Base-by-base conservation (phyloP, 2,329 filamentous ascomycete genomes). In the Colletotrichum sp. region DNA sequence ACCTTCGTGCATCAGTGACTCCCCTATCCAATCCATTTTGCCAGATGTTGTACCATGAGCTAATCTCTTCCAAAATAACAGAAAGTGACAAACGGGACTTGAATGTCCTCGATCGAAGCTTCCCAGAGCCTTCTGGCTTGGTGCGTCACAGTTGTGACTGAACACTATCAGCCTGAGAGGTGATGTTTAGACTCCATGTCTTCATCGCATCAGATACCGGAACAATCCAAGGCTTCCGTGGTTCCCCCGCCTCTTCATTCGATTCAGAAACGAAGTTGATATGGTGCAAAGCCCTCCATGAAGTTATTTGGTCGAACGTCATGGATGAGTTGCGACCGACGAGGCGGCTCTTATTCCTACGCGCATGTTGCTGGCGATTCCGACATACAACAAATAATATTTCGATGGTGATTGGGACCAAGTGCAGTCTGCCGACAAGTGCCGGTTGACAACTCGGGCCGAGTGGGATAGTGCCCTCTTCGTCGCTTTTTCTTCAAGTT, bases 21-120 rank as follows among this genome's bases (percentile, higher is more conserved):
- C n/a, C 43, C 43, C 43, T 21, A 21, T 13, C 43, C 6, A 21
- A 1, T 52, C 2, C 43, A 12, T 21, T 52, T 13, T 1, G 0
- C n/a, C 10, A 7, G 6, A 13, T 1, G 6, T 21, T 21, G n/a
- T 1, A 21, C 18, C n/a, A 7, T 21, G 0, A 13, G 43, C 43
- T 52, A 52, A 21, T 52, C 0, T 13, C 0, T 52, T 52, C 0
- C 0, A 4, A 7, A 21, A 52, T 0, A 52, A n/a, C n/a, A 21
- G 10, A 13, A 52, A 52, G 0, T 21, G 43, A 0, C 2, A 0
- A 52, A 52, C 3, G 0, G 5, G 10, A 21, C 10, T 13, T 0
- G 43, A 48, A 2, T 48, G 5, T n/a, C n/a, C 5, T 52, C 43
- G 43, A 7, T 52, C n/a, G 43, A 52, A 21, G n/a, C 10, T 21